These are phyloP conservation scores for Aspergillus conjunctus DNA, from an alignment of 495 filamentous ascomycete genomes.

Conservation along the genomic window DNA sequence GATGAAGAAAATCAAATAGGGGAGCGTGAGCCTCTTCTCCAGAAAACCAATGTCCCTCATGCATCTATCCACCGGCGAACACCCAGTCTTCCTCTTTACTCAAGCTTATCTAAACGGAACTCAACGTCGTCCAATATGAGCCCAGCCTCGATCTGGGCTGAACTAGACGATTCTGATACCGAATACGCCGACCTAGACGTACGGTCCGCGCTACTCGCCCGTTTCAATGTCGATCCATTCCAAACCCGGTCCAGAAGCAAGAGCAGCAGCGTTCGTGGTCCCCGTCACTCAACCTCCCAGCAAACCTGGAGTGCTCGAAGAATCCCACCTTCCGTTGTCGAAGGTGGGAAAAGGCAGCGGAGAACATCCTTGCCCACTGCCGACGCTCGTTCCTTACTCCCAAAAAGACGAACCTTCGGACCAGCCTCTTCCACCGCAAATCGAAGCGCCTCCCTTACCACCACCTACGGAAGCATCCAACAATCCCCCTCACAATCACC, in stretches of 20 bases:
- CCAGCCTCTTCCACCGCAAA: constrained; percentile 3
- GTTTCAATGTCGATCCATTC: constrained; percentile 22
- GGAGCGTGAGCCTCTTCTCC: constrained; percentile 47
- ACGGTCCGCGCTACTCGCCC: constrained; percentile 21
- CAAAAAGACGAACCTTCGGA: constrained; percentile 22
- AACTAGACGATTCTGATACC: constrained; percentile 51
- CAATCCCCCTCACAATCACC: neutral
- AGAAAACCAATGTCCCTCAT: constrained; percentile 23
- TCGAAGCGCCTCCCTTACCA: neutral
- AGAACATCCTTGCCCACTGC: constrained; percentile 34
- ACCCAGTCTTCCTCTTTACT: constrained; percentile 42
- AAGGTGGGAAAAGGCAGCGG: constrained; percentile 21
- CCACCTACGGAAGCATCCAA: constrained; percentile 33
- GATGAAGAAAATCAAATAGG: constrained; percentile 39
- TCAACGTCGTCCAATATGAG: constrained; percentile 36
- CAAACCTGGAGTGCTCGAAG: constrained; percentile 31
- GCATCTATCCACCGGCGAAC: constrained; percentile 34
- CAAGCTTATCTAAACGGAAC: constrained; percentile 30
- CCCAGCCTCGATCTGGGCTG: constrained; percentile 53
- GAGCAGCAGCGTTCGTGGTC: constrained; percentile 30
- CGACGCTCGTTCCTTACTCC: constrained; percentile 27
- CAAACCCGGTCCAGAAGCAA: constrained; percentile 32
- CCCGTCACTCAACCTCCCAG: constrained; percentile 31
- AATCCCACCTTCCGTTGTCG: constrained; percentile 13
- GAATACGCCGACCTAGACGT: constrained; percentile 25